A percentile compares a stretch with the other conserved stretches of the same genome.
Conservation (phyloP, 2,329 filamentous ascomycete species). For the Talaromyces sp. region DNA sequence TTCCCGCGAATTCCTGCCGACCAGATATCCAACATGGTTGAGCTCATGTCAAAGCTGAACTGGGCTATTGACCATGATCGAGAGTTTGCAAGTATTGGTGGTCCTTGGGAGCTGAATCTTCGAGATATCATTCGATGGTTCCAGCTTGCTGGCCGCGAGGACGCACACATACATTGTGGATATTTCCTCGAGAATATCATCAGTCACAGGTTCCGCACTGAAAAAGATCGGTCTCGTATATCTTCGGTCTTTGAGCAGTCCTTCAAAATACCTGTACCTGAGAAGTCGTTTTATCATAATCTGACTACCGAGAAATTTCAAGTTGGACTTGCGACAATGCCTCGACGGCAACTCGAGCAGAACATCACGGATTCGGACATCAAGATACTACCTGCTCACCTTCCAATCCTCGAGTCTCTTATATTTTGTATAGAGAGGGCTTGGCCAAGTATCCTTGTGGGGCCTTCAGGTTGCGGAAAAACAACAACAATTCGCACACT, state of each 20-base stretch:
- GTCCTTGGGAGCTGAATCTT: slow-evolving; percentile 94
- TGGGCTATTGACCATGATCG: slow-evolving; percentile 60
- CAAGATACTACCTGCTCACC: slow-evolving; percentile 39
- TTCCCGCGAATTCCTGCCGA: slow-evolving; percentile 63
- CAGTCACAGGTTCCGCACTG: slow-evolving; percentile 77
- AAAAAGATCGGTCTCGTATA: slow-evolving; percentile 64
- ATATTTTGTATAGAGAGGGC: slow-evolving; percentile 82
- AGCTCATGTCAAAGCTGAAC: slow-evolving; percentile 78
- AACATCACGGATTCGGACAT: slow-evolving; percentile 33
- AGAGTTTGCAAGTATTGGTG: slow-evolving; percentile 56
- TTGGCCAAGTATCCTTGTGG: slow-evolving; percentile 85
- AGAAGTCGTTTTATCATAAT: slow-evolving; percentile 67
- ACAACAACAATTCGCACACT: slow-evolving; percentile 74
- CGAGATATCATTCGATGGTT: slow-evolving; percentile 89
- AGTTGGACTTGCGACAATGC: slow-evolving; percentile 71
- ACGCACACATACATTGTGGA: slow-evolving; percentile 60
- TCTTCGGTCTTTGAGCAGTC: slow-evolving; percentile 63
- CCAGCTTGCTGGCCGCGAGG: slow-evolving; percentile 61
- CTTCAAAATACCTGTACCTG: slow-evolving; percentile 54
- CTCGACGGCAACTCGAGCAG: slow-evolving; percentile 52
- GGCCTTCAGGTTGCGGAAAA: slow-evolving; percentile 82
- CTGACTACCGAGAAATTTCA: slow-evolving; percentile 66
- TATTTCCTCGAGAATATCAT: slow-evolving; percentile 83
- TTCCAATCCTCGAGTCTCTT: slow-evolving; percentile 77
- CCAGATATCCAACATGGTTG: slow-evolving; percentile 66